These are phyloP conservation scores for Salvia hispanica DNA, from an alignment of 257 asterid genomes.

Conservation along the genomic window DNA sequence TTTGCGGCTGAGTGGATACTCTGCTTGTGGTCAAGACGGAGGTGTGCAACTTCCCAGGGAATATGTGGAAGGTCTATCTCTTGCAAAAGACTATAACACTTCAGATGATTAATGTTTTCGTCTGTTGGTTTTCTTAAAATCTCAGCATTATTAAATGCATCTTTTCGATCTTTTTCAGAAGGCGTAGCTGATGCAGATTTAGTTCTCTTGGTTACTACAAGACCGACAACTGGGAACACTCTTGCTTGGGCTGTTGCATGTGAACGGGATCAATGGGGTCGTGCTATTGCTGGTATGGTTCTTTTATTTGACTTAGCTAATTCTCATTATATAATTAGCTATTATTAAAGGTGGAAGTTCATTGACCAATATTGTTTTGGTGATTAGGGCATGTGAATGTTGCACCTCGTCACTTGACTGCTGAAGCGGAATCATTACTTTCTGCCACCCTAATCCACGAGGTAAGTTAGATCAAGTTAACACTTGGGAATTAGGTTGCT, in stretches of 20 bases:
- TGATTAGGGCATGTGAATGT: constrained; percentile 90
- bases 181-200: constrained; percentile 89
- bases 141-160: neutral
- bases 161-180: constrained; percentile 42
- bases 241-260: constrained; percentile 99
- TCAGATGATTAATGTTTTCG: constrained; percentile 7
- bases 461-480: constrained; percentile 45
- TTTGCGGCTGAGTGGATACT: constrained; percentile 96
- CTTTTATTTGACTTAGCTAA: constrained; percentile 12
- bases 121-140: neutral
- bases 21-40: constrained; percentile 99
- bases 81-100: constrained; percentile 27
- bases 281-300: constrained; percentile 86
- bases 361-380: no score
- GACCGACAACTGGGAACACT: constrained; percentile 96
- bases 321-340: neutral
- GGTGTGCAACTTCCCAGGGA: constrained; percentile 98
- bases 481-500: neutral
- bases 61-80: constrained; percentile 82
- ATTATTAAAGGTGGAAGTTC: constrained; percentile 10
- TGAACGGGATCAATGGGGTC: constrained; percentile 99
- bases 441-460: constrained; percentile 92
- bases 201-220: constrained; percentile 92
- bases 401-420: constrained; percentile 98
- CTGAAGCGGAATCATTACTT: constrained; percentile 92